A percentile compares a stretch with the other conserved stretches of the same genome.
Conservation (phyloP, 371 early-diverging fungal species). For the Chytridium lagenaria region DNA sequence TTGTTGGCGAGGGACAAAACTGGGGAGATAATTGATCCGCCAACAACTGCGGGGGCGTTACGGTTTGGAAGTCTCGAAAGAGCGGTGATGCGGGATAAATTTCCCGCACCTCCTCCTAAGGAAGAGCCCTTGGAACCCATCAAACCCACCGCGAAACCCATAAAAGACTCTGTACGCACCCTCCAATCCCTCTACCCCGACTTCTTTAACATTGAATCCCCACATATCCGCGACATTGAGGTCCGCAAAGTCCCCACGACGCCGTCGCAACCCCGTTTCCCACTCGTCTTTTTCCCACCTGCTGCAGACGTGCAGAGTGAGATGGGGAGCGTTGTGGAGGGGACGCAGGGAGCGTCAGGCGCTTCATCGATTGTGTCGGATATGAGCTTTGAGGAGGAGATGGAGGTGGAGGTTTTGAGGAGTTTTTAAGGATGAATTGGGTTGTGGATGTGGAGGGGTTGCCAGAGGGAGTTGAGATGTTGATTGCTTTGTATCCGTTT, state of each 20-base stretch:
- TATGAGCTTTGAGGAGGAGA: not conserved
- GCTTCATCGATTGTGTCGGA: not conserved
- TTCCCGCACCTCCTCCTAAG: not conserved
- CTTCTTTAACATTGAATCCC: slow-evolving; percentile 1
- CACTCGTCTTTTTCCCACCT: slow-evolving; percentile 35
- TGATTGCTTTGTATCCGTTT: slow-evolving; percentile 42
- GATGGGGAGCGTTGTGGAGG: slow-evolving; percentile 46
- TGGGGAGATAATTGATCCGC: not conserved
- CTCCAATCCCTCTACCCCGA: slow-evolving; percentile 1
- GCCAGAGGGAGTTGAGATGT: slow-evolving; percentile 26
- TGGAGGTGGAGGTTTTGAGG: not conserved
- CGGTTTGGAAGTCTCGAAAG: not conserved
- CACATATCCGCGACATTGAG: not conserved
- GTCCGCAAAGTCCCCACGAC: not conserved
- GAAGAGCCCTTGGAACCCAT: not conserved
- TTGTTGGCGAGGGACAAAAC: not conserved
- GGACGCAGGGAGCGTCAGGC: not conserved
- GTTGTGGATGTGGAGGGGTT: not conserved
- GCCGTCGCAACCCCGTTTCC: slow-evolving; percentile 5
- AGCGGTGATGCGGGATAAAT: not conserved
- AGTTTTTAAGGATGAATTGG: slow-evolving; percentile 5
- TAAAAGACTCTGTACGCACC: not conserved
- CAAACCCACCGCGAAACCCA: not conserved
- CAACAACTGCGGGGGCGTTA: too few species aligned
- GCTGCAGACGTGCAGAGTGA: slow-evolving; percentile 43